These are phyloP conservation scores for Mikania micrantha DNA, from an alignment of 129 eudicot species.

Conservation along the genomic window DNA sequence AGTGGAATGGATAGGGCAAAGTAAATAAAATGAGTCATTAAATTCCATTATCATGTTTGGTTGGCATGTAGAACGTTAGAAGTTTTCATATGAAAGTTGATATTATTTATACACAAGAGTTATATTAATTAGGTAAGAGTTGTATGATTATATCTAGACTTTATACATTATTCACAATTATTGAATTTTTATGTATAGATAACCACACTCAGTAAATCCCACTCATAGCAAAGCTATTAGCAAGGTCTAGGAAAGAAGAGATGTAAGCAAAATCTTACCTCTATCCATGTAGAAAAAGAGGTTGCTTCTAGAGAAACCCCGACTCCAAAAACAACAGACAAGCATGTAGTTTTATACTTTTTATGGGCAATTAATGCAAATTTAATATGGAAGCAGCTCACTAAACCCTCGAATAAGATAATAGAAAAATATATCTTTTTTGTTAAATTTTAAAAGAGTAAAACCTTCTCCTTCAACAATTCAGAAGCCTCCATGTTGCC, in stretches of 20 bases:
- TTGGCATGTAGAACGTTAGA: background rate
- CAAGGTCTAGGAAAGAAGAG: no score
- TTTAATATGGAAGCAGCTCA: background rate
- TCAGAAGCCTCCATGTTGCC: slow-evolving; percentile 84
- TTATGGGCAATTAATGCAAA: background rate
- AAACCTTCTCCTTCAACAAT: slow-evolving; percentile 80
- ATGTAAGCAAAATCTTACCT: no score
- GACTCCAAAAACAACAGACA: no score
- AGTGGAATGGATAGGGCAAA: background rate
- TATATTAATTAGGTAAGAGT: background rate
- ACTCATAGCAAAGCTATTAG: no score
- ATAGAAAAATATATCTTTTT: background rate
- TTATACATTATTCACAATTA: background rate
- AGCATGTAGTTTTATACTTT: no score
- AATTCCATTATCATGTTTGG: background rate
- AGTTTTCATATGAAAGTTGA: background rate
- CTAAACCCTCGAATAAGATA: background rate
- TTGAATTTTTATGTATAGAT: no score
- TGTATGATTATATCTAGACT: background rate
- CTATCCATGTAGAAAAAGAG: no score
- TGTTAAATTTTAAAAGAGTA: background rate
- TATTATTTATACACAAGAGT: background rate
- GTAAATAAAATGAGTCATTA: background rate
- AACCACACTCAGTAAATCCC: no score
- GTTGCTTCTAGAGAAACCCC: no score